These are phyloP conservation scores for Teunomyces panamensis DNA, from an alignment of 805 yeast genomes.

Conservation along the genomic window DNA sequence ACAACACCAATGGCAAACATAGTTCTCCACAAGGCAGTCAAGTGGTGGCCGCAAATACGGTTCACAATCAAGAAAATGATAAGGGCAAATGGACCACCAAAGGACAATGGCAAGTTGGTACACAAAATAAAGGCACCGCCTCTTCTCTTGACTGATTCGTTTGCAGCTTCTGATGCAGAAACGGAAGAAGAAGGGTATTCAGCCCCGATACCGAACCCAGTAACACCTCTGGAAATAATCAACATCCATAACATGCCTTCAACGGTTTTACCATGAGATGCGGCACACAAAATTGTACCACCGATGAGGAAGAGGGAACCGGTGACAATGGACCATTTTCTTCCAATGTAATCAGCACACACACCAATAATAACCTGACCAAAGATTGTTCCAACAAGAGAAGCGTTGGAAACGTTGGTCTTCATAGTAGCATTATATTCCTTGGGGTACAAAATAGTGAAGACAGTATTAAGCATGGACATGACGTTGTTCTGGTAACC, in stretches of 20 bases:
- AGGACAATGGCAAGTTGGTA: conserved; percentile 68
- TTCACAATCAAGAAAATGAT: conserved; percentile 66
- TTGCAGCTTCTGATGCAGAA: conserved; percentile 70
- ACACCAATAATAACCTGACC: conserved; percentile 69
- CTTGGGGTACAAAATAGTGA: conserved; percentile 46
- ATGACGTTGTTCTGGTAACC: conserved; percentile 75
- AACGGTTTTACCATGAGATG: conserved; percentile 56
- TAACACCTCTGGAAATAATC: conserved; percentile 67
- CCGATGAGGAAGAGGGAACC: conserved; percentile 61
- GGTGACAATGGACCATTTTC: conserved; percentile 67
- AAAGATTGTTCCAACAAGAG: conserved; percentile 65
- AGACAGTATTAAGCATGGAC: conserved; percentile 64
- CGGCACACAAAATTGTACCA: conserved; percentile 67
- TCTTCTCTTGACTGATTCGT: conserved; percentile 59
- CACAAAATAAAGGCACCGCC: conserved; percentile 65
- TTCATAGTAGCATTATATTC: conserved; percentile 45
- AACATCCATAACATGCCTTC: conserved; percentile 79
- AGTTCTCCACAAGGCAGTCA: conserved; percentile 63
- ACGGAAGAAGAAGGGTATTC: conserved; percentile 72
- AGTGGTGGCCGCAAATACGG: conserved; percentile 43
- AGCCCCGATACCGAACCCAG: conserved; percentile 79
- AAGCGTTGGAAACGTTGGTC: conserved; percentile 67
- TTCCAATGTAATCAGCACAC: conserved; percentile 61
- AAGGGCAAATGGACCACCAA: conserved; percentile 79
- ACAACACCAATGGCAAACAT: conserved; percentile 62